A percentile compares a stretch with the other conserved stretches of the same genome.
These are phyloP conservation scores for Alternaria solani DNA, from an alignment of 2,329 filamentous ascomycete species.

Conservation along the genomic window DNA sequence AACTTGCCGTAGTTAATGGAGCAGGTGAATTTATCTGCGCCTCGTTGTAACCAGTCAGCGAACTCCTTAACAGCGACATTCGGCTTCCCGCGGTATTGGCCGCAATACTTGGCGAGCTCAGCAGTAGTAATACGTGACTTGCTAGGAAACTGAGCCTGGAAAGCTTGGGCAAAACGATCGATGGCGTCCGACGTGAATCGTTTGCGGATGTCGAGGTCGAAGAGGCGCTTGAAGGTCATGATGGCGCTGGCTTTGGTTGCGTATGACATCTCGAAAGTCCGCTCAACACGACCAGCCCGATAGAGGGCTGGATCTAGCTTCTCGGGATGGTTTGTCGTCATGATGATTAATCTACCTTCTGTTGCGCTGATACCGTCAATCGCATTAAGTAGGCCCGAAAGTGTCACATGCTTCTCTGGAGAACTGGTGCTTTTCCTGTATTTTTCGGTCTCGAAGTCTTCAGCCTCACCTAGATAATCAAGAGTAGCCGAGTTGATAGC, in stretches of 20 bases:
- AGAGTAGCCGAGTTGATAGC: not conserved
- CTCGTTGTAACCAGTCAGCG: conserved; percentile 14
- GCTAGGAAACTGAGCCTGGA: conserved; percentile 19
- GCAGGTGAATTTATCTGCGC: conserved; percentile 17
- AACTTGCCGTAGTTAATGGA: conserved; percentile 2
- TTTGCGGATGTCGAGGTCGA: conserved; percentile 1
- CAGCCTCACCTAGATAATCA: not conserved
- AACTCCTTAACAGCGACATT: conserved; percentile 19
- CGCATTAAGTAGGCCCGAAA: conserved; percentile 79
- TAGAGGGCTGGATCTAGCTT: conserved; percentile 75
- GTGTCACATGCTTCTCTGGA: conserved; percentile 44
- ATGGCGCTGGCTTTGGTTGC: conserved; percentile 14
- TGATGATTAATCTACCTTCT: conserved; percentile 78
- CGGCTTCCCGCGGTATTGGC: conserved; percentile 17
- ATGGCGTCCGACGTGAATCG: conserved; percentile 12
- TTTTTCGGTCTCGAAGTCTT: not conserved
- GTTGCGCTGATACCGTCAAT: conserved; percentile 81
- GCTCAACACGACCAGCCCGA: conserved; percentile 73
- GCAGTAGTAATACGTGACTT: conserved; percentile 14
- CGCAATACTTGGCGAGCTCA: conserved; percentile 19
- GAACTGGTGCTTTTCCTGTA: not conserved
- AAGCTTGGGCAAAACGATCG: conserved; percentile 16
- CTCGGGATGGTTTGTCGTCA: conserved; percentile 80
- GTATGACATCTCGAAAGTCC: conserved; percentile 74
- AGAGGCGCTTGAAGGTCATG: conserved; percentile 18